A percentile compares a stretch with the other conserved stretches of the same genome.
Conservation (phyloP, 2,329 filamentous ascomycete genomes). For the Fusarium udum region DNA sequence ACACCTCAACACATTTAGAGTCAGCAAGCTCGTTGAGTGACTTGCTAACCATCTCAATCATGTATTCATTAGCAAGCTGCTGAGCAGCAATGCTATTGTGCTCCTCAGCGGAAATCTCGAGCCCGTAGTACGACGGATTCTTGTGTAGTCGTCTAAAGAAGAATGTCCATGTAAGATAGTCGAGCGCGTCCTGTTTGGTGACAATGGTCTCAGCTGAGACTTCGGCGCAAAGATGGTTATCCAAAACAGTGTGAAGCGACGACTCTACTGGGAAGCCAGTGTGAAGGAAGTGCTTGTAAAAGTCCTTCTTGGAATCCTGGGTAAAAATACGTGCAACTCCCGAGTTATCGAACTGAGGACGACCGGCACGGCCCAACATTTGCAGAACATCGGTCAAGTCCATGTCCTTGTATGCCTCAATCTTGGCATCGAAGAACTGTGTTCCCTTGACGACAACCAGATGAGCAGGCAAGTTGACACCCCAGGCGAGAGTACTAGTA, state of each 20-base stretch:
- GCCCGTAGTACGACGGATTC: slow-evolving; percentile 97
- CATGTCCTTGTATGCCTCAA: slow-evolving; percentile 98
- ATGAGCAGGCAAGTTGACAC: slow-evolving; percentile 96
- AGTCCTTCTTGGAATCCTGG: slow-evolving; percentile 96
- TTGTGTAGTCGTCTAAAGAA: slow-evolving; percentile 98
- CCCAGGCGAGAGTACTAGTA: slow-evolving; percentile 96
- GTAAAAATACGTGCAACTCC: slow-evolving; percentile 98
- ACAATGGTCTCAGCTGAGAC: slow-evolving; percentile 91
- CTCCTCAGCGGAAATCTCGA: slow-evolving; percentile 91
- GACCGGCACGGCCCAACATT: slow-evolving; percentile 95
- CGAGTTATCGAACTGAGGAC: slow-evolving; percentile 95
- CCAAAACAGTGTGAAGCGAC: slow-evolving; percentile 92
- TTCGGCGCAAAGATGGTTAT: slow-evolving; percentile 96
- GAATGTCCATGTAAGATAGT: slow-evolving; percentile 99
- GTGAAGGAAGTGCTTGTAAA: slow-evolving; percentile 99
- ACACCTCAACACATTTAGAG: slow-evolving; percentile 84
- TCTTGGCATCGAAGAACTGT: slow-evolving; percentile 97
- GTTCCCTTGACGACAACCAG: slow-evolving; percentile 98
- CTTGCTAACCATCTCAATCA: slow-evolving; percentile 90
- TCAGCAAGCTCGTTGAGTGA: slow-evolving; percentile 83
- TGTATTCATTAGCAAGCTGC: slow-evolving; percentile 89
- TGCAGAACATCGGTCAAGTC: slow-evolving; percentile 97
- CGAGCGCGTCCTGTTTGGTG: slow-evolving; percentile 95
- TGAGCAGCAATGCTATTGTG: slow-evolving; percentile 89
- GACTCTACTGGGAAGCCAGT: slow-evolving; percentile 98